phyloP scores from a whole-genome alignment of 805 yeast species.

The Ogataea pignaliae region DNA sequence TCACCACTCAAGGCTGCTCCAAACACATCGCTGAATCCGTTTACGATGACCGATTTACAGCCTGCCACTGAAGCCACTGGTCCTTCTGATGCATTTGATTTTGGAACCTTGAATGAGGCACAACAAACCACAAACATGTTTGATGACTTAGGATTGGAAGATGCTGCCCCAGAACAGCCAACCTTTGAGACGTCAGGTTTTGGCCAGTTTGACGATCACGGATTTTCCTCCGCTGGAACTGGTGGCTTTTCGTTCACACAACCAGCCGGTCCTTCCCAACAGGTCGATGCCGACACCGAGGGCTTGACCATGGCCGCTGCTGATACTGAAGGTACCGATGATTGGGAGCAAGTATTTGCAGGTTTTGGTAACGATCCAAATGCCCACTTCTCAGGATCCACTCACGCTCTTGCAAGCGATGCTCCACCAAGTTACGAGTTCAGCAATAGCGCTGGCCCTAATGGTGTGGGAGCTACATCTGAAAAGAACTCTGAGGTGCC shows the following conservation, averaged over 20 bases:
- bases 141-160: conserved; percentile 34
- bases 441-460: background rate
- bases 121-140: conserved; percentile 23
- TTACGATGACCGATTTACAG: conserved; percentile 13
- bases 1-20: conserved; percentile 12
- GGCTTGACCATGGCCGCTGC: conserved; percentile 1
- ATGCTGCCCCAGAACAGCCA: conserved; percentile 29
- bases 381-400: conserved; percentile 2
- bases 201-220: conserved; percentile 32
- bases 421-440: conserved; percentile 18
- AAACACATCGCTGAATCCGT: conserved; percentile 20
- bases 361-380: conserved; percentile 65
- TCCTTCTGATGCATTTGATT: conserved; percentile 17
- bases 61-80: conserved; percentile 15
- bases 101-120: too few relatives aligned
- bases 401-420: conserved; percentile 9
- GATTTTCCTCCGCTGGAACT: conserved; percentile 10
- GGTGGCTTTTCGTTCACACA: conserved; percentile 25
- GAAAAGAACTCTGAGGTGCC: too few relatives aligned
- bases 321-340: conserved; percentile 48
- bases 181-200: conserved; percentile 30
- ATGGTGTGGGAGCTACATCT: too few relatives aligned
- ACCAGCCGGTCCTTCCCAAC: conserved; percentile 2
- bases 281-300: background rate
- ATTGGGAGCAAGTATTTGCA: conserved; percentile 92